Percentiles rank a stretch among this genome's conserved stretches.
phyloP scores from a whole-genome alignment of 176 grass and related monocot genomes.

The Oryza rufipogon region DNA sequence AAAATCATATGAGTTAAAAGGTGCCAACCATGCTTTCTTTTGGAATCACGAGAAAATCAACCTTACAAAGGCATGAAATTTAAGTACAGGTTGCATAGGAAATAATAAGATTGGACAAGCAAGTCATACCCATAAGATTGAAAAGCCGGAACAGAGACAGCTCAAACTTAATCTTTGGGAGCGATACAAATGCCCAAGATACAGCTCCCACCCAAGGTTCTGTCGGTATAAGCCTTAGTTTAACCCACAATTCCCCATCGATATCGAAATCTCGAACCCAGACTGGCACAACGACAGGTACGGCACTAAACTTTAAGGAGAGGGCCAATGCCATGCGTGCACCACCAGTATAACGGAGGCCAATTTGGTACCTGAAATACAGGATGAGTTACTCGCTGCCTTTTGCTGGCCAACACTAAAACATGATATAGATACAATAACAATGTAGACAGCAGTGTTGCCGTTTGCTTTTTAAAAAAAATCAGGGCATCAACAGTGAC shows the following conservation, averaged over 20 bases:
- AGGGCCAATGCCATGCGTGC: slow-evolving; percentile 88
- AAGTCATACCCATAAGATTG: slow-evolving; percentile 84
- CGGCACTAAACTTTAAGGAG: slow-evolving; percentile 76
- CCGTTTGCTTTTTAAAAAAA: too few relatives aligned
- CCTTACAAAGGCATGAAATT: neutral
- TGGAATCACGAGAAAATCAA: neutral
- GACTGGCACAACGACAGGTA: slow-evolving; percentile 79
- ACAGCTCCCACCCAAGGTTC: slow-evolving; percentile 94
- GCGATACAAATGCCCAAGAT: slow-evolving; percentile 97
- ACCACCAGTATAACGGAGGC: slow-evolving; percentile 85
- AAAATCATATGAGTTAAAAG: neutral
- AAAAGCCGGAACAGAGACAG: slow-evolving; percentile 80
- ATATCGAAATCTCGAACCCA: slow-evolving; percentile 96
- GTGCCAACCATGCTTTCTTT: neutral
- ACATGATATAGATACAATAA: neutral
- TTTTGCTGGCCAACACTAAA: neutral
- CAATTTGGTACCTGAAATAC: slow-evolving; percentile 87
- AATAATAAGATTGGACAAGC: slow-evolving; percentile 8
- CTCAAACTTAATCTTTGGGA: slow-evolving; percentile 94
- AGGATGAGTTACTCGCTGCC: neutral
- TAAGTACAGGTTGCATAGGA: neutral
- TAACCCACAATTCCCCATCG: slow-evolving; percentile 97
- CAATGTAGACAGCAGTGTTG: neutral
- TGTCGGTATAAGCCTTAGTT: slow-evolving; percentile 82
- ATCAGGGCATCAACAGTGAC: neutral